phyloP scores from a whole-genome alignment of 1,139 yeast species.

The Suhomyces maxii region DNA sequence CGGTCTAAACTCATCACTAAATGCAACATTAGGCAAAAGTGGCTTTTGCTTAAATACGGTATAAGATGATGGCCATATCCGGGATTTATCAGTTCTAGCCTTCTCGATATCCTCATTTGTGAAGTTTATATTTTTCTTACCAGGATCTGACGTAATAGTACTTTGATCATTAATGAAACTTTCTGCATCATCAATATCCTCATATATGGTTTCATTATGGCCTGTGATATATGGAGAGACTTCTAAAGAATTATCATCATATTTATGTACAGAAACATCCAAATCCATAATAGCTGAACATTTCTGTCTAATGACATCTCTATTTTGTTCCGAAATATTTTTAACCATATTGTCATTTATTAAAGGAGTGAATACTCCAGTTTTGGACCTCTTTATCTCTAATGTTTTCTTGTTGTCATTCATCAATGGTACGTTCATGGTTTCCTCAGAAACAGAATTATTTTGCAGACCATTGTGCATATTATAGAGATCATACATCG shows the following conservation, averaged over 20 bases:
- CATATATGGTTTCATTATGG: slow-evolving; percentile 1
- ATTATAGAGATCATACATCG: slow-evolving; percentile 37
- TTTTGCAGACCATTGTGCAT: slow-evolving; percentile 9
- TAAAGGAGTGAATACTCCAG: slow-evolving; percentile 27
- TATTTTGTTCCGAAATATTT: slow-evolving; percentile 26
- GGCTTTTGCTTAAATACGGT: slow-evolving; percentile 13
- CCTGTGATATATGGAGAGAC: slow-evolving; percentile 4
- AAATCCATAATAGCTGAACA: slow-evolving; percentile 32
- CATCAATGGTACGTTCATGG: background rate
- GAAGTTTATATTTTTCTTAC: background rate
- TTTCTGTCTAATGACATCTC: slow-evolving; percentile 24
- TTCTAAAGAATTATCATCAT: slow-evolving; percentile 6
- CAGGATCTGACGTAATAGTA: slow-evolving; percentile 8
- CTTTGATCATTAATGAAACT: slow-evolving; percentile 11
- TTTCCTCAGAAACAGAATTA: slow-evolving; percentile 2
- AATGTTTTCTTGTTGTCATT: slow-evolving; percentile 11
- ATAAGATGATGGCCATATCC: background rate
- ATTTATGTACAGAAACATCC: background rate
- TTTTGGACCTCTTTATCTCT: slow-evolving; percentile 29
- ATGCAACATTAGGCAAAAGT: slow-evolving; percentile 44
- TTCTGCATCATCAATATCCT: slow-evolving; percentile 10
- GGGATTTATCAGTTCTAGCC: background rate
- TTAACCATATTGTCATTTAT: slow-evolving; percentile 21
- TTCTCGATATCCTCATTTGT: background rate
- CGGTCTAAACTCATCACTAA: slow-evolving; percentile 52